phyloP scores from a whole-genome alignment of 371 early-diverging fungal genomes.

The Batrachochytrium dendrobatidis region DNA sequence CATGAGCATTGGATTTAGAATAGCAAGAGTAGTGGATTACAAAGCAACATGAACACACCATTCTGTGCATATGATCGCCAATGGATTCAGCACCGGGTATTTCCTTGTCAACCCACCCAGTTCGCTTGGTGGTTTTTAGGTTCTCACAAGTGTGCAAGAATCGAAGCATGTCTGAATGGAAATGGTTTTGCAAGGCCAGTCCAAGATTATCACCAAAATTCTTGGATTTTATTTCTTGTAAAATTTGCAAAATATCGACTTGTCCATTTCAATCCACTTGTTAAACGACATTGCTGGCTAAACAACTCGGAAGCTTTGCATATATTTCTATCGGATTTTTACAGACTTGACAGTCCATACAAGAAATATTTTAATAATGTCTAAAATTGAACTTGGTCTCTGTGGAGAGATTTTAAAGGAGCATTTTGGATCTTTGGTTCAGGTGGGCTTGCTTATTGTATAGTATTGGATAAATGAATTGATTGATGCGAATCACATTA shows the following conservation, averaged over 20 bases:
- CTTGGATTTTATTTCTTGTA: too few relatives aligned
- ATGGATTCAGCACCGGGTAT: conserved; percentile 72
- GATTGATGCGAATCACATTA: too few relatives aligned
- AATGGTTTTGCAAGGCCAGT: too few relatives aligned
- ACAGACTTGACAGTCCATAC: too few relatives aligned
- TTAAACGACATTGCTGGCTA: too few relatives aligned
- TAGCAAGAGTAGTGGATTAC: neutral
- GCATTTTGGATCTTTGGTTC: conserved; percentile 58
- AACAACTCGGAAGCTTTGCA: too few relatives aligned
- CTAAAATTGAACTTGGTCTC: conserved; percentile 16
- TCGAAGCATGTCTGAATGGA: conserved; percentile 17
- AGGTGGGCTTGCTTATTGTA: conserved; percentile 36
- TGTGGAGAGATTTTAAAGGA: conserved; percentile 49
- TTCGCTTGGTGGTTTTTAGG: conserved; percentile 78
- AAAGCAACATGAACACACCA: conserved; percentile 57
- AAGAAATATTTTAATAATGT: too few relatives aligned
- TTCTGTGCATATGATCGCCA: conserved; percentile 90
- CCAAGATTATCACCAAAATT: too few relatives aligned
- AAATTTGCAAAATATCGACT: too few relatives aligned
- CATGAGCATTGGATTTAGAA: neutral
- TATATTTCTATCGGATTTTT: too few relatives aligned
- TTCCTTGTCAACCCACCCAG: conserved; percentile 78
- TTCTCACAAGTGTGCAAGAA: conserved; percentile 60
- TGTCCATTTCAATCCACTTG: too few relatives aligned
- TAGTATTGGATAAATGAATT: neutral